Percentiles rank a stretch among this genome's conserved stretches.
Conservation (phyloP, 352 stramenopile genomes). For the Phytophthora colocasiae region DNA sequence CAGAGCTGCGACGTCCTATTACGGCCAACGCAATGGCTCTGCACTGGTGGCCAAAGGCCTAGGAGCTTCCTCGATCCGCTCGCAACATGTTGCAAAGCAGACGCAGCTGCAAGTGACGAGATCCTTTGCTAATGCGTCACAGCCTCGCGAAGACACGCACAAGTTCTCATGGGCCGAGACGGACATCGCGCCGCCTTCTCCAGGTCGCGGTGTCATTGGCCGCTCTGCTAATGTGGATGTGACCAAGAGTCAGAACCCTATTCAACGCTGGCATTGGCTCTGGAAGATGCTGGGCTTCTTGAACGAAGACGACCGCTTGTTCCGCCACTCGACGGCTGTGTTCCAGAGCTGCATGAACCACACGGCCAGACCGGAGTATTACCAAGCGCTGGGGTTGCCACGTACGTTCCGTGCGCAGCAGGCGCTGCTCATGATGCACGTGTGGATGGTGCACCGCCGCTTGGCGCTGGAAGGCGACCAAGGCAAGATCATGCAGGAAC, state of each 20-base stretch:
- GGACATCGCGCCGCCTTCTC: constrained; percentile 82
- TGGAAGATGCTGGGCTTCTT: constrained; percentile 87
- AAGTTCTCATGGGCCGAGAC: constrained; percentile 81
- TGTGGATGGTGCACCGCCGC: constrained; percentile 97
- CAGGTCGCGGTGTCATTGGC: constrained; percentile 70
- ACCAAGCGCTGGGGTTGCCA: constrained; percentile 63
- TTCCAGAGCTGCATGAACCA: constrained; percentile 89
- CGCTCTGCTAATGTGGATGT: constrained; percentile 87
- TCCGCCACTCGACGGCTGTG: constrained; percentile 72
- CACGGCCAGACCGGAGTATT: constrained; percentile 78
- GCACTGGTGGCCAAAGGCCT: constrained; percentile 5
- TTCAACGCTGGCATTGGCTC: constrained; percentile 85
- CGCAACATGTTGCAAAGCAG: constrained; percentile 1
- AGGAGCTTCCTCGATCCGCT: constrained; percentile 7
- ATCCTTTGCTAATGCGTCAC: constrained; percentile 12
- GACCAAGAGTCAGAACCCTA: constrained; percentile 60
- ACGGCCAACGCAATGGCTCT: constrained; percentile 14
- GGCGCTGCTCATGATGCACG: constrained; percentile 93
- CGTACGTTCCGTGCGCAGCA: constrained; percentile 94
- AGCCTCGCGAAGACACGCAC: constrained; percentile 16
- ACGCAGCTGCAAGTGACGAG: constrained; percentile 7
- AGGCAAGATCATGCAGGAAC: constrained; percentile 92
- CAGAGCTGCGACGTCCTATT: constrained; percentile 5
- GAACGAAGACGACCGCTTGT: constrained; percentile 86
- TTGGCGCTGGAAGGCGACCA: constrained; percentile 84